Conservation (phyloP, 148 eudicot species). For the Nyssa sinensis region DNA sequence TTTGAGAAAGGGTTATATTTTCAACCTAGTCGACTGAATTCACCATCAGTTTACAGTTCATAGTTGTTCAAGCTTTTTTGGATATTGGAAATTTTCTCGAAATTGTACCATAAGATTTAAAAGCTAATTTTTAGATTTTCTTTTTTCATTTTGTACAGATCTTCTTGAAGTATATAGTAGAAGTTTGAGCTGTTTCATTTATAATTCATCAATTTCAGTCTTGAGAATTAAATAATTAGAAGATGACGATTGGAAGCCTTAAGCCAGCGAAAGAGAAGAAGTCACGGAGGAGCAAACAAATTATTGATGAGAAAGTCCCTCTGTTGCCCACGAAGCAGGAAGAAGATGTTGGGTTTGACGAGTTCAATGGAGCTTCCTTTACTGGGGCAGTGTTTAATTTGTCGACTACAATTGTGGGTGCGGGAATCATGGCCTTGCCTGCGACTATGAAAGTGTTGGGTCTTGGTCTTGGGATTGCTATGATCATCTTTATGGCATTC, state of each 20-base stretch:
- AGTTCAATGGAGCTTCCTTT: slow-evolving; percentile 55
- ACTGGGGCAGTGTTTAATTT: slow-evolving; percentile 83
- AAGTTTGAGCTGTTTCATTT: neutral
- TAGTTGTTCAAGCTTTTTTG: neutral
- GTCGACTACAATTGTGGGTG: slow-evolving; percentile 75
- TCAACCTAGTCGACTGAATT: neutral
- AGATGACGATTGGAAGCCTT: slow-evolving; percentile 40
- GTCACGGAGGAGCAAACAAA: slow-evolving; percentile 35
- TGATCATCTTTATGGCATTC: slow-evolving; percentile 63
- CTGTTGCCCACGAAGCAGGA: slow-evolving; percentile 46
- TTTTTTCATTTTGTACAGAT: slow-evolving; percentile 11
- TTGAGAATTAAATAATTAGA: slow-evolving; percentile 8
- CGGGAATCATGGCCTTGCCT: slow-evolving; percentile 89
- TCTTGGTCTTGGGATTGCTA: slow-evolving; percentile 53
- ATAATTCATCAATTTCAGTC: neutral
- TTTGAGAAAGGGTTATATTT: neutral
- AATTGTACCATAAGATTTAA: neutral
- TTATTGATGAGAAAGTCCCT: slow-evolving; percentile 43
- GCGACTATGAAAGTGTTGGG: slow-evolving; percentile 84
- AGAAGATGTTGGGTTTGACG: slow-evolving; percentile 33
- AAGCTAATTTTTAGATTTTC: neutral
- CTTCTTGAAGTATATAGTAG: neutral
- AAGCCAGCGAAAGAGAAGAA: slow-evolving; percentile 29
- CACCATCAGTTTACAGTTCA: neutral
- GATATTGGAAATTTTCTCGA: neutral